Conservation (phyloP, 495 filamentous ascomycete species). For the Clohesyomyces aquaticus region DNA sequence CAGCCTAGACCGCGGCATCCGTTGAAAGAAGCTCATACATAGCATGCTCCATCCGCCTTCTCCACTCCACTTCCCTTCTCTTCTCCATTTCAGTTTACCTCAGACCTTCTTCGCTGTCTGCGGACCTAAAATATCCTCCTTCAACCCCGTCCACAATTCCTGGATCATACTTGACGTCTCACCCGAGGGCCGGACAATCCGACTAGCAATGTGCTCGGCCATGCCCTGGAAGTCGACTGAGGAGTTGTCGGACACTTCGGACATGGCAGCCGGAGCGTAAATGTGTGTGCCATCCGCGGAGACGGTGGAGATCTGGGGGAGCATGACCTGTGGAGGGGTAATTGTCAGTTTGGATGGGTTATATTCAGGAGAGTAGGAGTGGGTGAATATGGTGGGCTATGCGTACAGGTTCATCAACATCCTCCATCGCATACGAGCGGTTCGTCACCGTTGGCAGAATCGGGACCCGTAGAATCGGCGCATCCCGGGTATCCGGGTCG, state of each 20-base stretch:
- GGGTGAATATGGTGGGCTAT: too few species aligned
- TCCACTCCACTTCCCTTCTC: too few species aligned
- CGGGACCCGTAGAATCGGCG: slow-evolving; percentile 53
- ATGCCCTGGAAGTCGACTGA: slow-evolving; percentile 62
- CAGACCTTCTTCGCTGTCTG: too few species aligned
- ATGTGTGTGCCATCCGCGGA: slow-evolving; percentile 58
- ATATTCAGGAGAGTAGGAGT: too few species aligned
- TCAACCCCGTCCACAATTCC: slow-evolving; percentile 59
- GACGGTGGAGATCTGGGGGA: slow-evolving; percentile 61
- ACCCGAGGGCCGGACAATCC: slow-evolving; percentile 43
- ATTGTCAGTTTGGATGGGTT: too few species aligned
- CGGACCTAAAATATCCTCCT: slow-evolving; percentile 62
- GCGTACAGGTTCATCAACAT: slow-evolving; percentile 23
- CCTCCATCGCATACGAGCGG: slow-evolving; percentile 32
- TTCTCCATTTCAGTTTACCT: too few species aligned
- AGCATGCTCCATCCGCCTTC: too few species aligned
- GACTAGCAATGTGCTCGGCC: slow-evolving; percentile 54
- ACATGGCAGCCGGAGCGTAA: slow-evolving; percentile 57
- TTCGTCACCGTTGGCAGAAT: slow-evolving; percentile 51
- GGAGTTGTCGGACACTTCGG: slow-evolving; percentile 63
- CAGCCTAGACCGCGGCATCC: too few species aligned
- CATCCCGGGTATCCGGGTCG: slow-evolving; percentile 48
- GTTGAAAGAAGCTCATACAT: too few species aligned
- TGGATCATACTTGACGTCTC: slow-evolving; percentile 51
- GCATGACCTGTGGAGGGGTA: slow-evolving; percentile 53